These are phyloP conservation scores for Aspergillus fijiensis DNA, from an alignment of 2,329 filamentous ascomycete genomes.

Conservation along the genomic window DNA sequence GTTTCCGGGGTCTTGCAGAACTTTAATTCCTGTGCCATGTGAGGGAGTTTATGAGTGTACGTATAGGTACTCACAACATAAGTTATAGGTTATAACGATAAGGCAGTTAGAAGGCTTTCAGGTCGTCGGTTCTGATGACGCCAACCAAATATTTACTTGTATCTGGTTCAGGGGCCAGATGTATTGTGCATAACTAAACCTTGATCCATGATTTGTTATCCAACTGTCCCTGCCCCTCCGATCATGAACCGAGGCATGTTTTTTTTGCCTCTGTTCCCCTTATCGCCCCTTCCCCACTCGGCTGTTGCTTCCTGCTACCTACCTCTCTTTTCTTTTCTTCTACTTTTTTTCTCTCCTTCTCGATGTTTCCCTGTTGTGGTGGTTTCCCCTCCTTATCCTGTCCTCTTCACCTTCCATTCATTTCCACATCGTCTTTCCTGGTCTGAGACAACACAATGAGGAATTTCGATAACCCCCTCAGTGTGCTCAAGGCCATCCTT, in stretches of 20 bases:
- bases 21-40: background rate
- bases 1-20: background rate
- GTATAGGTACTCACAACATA: no score
- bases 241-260: background rate
- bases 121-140: no score
- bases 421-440: no score
- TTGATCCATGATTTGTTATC: background rate
- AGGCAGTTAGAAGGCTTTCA: no score
- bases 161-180: background rate
- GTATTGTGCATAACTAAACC: background rate
- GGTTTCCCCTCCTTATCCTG: background rate
- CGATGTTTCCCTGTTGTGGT: background rate
- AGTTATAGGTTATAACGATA: no score
- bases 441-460: conserved; percentile 21
- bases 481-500: conserved; percentile 40
- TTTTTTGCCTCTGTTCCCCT: background rate
- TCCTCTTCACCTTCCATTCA: background rate
- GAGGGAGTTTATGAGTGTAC: background rate
- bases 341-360: background rate
- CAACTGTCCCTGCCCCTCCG: no score
- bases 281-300: background rate
- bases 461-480: conserved; percentile 22
- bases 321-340: background rate
- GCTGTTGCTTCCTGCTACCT: background rate
- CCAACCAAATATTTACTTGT: no score